Conservation (phyloP, 148 eudicot genomes). For the Silene latifolia region DNA sequence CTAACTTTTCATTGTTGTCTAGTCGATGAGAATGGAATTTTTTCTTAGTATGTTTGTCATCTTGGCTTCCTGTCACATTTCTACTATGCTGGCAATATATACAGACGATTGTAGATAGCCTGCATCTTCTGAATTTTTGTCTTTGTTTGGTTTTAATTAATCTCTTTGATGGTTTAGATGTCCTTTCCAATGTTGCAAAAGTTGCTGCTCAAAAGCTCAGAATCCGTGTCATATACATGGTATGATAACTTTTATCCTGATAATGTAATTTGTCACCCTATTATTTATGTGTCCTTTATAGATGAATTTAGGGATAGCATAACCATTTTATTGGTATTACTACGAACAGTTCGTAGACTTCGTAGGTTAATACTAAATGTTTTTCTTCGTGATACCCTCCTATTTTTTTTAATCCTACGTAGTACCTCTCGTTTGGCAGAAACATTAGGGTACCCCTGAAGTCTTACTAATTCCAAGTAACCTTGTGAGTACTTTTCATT, state of each 20-base stretch:
- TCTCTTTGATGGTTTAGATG: slow-evolving; percentile 28
- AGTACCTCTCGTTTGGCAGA: too few relatives aligned
- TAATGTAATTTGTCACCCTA: neutral
- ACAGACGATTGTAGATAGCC: neutral
- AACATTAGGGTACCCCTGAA: too few relatives aligned
- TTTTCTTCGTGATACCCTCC: too few relatives aligned
- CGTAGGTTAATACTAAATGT: too few relatives aligned
- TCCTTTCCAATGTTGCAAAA: slow-evolving; percentile 48
- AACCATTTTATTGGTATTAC: neutral
- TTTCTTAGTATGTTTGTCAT: neutral
- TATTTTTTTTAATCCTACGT: too few relatives aligned
- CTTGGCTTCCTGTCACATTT: neutral
- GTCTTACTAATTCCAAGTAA: too few relatives aligned
- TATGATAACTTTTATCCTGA: slow-evolving; percentile 15
- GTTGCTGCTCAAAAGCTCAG: slow-evolving; percentile 51
- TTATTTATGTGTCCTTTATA: neutral
- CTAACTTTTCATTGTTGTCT: neutral
- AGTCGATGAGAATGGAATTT: neutral
- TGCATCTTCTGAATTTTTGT: slow-evolving; percentile 9
- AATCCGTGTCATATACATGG: slow-evolving; percentile 51
- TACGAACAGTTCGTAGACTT: too few relatives aligned
- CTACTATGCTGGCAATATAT: neutral
- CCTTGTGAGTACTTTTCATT: too few relatives aligned
- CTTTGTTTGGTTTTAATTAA: slow-evolving; percentile 11
- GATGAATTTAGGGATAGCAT: neutral